These are phyloP conservation scores for Hibiscus trionum DNA, from an alignment of 345 rosid genomes.

Conservation along the genomic window DNA sequence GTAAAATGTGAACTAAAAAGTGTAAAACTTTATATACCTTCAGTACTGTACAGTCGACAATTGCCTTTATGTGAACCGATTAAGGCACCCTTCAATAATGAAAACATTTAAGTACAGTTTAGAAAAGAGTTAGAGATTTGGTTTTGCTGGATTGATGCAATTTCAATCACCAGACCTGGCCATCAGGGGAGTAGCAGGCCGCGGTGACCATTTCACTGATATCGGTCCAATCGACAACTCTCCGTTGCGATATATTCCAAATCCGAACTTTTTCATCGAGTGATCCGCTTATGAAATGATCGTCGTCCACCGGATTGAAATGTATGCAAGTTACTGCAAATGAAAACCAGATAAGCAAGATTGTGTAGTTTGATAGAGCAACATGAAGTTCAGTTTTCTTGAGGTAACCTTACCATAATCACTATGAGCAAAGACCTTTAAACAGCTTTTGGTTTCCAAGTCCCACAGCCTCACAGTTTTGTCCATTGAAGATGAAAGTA, in stretches of 20 bases:
- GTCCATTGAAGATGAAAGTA: conserved; percentile 97
- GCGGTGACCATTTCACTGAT: conserved; percentile 93
- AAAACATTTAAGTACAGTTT: not conserved
- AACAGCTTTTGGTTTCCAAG: conserved; percentile 62
- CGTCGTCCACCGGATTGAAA: conserved; percentile 84
- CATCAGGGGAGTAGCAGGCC: conserved; percentile 87
- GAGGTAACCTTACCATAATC: conserved; percentile 58
- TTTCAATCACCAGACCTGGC: conserved; percentile 43
- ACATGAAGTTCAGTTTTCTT: not conserved
- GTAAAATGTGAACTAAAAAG: not conserved
- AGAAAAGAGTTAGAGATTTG: not conserved
- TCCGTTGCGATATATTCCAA: conserved; percentile 68
- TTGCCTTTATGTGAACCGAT: conserved; percentile 82
- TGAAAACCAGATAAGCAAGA: not conserved
- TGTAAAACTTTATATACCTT: conserved; percentile 43
- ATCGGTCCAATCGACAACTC: conserved; percentile 80
- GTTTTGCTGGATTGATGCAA: not conserved
- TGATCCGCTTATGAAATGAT: conserved; percentile 87
- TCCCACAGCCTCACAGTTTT: conserved; percentile 96
- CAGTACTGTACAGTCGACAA: conserved; percentile 57
- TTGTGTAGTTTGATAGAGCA: not conserved
- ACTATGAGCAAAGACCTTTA: conserved; percentile 84
- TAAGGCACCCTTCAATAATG: conserved; percentile 46
- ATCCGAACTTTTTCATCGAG: conserved; percentile 88
- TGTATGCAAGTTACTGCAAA: conserved; percentile 83